Evolutionary conservation across 176 grass and related monocot genomes (phyloP), one percentile per base, ranked within the genome.

Genomic region (Ananas comosus): DNA sequence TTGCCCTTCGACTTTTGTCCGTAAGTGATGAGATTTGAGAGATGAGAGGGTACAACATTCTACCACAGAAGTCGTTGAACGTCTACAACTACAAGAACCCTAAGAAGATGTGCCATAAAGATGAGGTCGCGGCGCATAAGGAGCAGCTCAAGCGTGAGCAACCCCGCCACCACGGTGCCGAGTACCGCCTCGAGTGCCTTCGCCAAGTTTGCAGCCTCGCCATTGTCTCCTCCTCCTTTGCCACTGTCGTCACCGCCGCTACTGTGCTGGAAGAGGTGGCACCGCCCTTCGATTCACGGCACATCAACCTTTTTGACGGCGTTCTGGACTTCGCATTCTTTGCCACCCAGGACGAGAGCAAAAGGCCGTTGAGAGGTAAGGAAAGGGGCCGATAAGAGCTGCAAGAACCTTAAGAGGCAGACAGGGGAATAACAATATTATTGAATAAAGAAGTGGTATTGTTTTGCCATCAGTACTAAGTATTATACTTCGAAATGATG

Each of bases 11-110:
- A 0, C 23, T 24, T 24, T 1, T 24, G 23, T 24, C 27, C 1
- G 12, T 10, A 14, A 49, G 66, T 2, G 47, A 49, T 48, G 11
- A 25, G 5, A 70, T 29, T 12, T 1, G 53, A 64, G 42, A 50
- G 51, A 97, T 97, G 92, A 88, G 93, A 66, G 93, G 89, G 13
- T 89, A 92, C 57, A 96, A 96, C 69, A 96, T 96, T 49, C 69
- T 96, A 23, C 93, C 93, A 51, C 89, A 92, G 88, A 96, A 96
- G 89, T 72, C 83, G 70, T 96, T 88, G 93, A 96, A 96, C 81
- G 89, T 96, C 51, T 96, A 96, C 79, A 96, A 89, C 64, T 87
- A 51, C 53, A 86, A 96, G 67, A 96, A 96, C 81, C 89, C 86
- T 67, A 88, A 96, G 88, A 96, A 74, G 93, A n/a, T 96, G 64